phyloP scores from a whole-genome alignment of 2,329 filamentous ascomycete species.

The Westerdykella sp. region DNA sequence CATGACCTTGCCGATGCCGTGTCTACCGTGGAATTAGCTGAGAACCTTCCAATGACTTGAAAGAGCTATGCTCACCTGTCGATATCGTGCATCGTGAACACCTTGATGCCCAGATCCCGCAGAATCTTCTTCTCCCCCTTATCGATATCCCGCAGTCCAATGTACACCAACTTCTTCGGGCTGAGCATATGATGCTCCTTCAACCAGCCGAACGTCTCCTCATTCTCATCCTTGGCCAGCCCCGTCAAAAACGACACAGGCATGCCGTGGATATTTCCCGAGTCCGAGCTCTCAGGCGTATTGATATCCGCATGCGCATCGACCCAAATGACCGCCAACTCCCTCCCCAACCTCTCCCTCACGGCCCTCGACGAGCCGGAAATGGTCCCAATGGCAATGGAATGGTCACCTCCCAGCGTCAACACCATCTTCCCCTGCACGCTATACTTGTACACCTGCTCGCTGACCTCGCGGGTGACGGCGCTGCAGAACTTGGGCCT shows the following conservation, averaged over 20 bases:
- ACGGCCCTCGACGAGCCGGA: constrained; percentile 81
- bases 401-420: constrained; percentile 93
- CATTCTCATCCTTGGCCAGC: constrained; percentile 66
- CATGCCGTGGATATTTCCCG: constrained; percentile 97
- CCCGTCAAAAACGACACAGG: constrained; percentile 88
- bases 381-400: constrained; percentile 90
- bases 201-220: constrained; percentile 88
- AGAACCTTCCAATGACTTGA: background rate
- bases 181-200: constrained; percentile 63
- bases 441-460: constrained; percentile 84
- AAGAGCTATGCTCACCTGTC: constrained; percentile 58
- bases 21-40: constrained; percentile 42
- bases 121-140: constrained; percentile 89
- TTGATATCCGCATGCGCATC: constrained; percentile 98
- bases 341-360: constrained; percentile 70
- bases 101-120: constrained; percentile 82
- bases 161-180: constrained; percentile 87
- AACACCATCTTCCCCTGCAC: constrained; percentile 77
- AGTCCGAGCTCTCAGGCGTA: constrained; percentile 80
- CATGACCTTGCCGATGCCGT: constrained; percentile 92
- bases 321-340: constrained; percentile 96
- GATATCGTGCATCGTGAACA: constrained; percentile 98
- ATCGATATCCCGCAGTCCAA: constrained; percentile 89
- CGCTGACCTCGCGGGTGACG: constrained; percentile 71
- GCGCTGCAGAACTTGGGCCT: constrained; percentile 79